Evolutionary conservation across 768 basidiomycete genomes (phyloP), one percentile per base, ranked within the genome.

Genomic region (Kwoniella bestiolae): DNA sequence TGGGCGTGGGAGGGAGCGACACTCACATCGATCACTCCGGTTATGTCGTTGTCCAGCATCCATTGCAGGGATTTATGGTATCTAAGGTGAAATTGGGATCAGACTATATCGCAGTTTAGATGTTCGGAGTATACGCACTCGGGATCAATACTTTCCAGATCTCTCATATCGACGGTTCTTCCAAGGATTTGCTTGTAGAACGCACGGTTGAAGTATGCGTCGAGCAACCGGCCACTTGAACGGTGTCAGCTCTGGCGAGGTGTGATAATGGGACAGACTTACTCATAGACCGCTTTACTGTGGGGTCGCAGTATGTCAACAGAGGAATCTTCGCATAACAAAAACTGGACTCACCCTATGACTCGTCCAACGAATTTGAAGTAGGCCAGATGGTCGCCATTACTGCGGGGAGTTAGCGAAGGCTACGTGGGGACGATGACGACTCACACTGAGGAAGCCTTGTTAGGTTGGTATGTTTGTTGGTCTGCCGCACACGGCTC

Each of bases 321-420:
- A 3, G n/a, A n/a, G 4, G 1, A 31, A 28, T 14, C 7, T 38
- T 21, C 21, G 2, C 18, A 53, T n/a, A 2, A 18, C 26, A 35
- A 25, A 49, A 7, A 21, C 38, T 12, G 45, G 34, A 67, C 71
- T 51, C 51, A 75, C 74, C 79, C 94, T 71, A 98, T 96, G 72
- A 99, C 89, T 29, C 94, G 90, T 14, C 96, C 96, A 47, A 99
- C 93, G 69, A 99, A 99, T 77, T 94, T 92, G 90, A 99, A 98
- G 87, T 96, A 98, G 7, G 90, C 89, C 18, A 98, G 82, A 82
- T 98, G 95, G 73, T 98, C 94, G 1, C 90, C 90, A 78, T 98
- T 98, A 77, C 96, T 91, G 86, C 88, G 89, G 2, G 91, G 92
- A 65, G 92, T 90, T 79, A 90, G 83, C 93, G 44, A 3, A 18